Evolutionary conservation across 1,284 basidiomycete genomes (phyloP), one percentile per base, ranked within the genome.

Genomic region (Sporisorium exsertum): DNA sequence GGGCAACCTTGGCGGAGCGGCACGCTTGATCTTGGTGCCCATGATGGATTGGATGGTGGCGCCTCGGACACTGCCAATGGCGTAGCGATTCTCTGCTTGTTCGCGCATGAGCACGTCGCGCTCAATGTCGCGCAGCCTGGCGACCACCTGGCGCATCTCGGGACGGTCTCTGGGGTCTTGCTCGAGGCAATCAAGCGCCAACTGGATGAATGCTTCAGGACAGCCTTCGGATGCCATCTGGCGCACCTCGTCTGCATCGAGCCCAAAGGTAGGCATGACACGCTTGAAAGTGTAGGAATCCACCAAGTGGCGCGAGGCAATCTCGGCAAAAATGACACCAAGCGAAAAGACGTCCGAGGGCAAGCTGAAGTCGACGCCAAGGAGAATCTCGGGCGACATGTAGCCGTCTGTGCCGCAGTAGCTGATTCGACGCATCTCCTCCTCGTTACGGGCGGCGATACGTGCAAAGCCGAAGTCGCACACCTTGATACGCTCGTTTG

Each of bases 291-390:
- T 80, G 47, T 71, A 51, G 90, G 83, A 86, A 75, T 95, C 94
- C 0, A 95, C 94, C 22, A 97, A 88, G 64, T 89, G 90, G n/a
- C 95, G 89, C 0, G 93, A 90, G 1, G 91, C 89, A 77, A 99
- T 93, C 87, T 99, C 96, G 82, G 93, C 93, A 80, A 97, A 92
- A 79, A 99, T 96, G 84, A 99, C 91, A 0, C 95, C 96, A 22
- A 97, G 89, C 7, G 94, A 95, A 86, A 94, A 97, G 13, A 97
- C 91, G 84, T 99, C 96, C 8, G 95, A 96, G 3, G 94, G 92
- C 8, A 98, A 89, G 83, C 94, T 92, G 81, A 98, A 97, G 80
- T 94, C 92, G 60, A 93, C 90, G 20, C 95, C 95, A 15, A 94
- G 88, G 8, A 97, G 88, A 78, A 99, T 97, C 86, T 98, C 96